Evolutionary conservation across 192 early-diverging fungal genomes (phyloP).

Genomic region (Polychytrium aggregatum): DNA sequence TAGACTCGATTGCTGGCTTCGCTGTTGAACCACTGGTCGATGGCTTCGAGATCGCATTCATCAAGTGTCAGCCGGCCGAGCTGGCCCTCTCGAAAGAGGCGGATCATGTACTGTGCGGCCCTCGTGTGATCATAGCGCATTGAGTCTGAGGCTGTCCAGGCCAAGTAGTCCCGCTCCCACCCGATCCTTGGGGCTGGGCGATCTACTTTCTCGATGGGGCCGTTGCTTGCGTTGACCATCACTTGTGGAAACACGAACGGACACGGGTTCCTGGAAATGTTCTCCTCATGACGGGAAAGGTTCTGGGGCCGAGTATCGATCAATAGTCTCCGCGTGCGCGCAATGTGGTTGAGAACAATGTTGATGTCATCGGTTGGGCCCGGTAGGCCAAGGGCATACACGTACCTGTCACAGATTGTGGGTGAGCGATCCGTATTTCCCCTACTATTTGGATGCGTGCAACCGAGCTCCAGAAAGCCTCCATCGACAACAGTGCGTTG

Average conservation of each 20-base stretch:
- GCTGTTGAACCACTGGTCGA: slow-evolving; percentile 5
- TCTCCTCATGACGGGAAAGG: neutral
- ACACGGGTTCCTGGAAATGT: neutral
- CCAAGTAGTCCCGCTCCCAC: slow-evolving; percentile 45
- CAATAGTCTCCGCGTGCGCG: slow-evolving; percentile 10
- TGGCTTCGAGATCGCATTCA: slow-evolving; percentile 31
- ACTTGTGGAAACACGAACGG: neutral
- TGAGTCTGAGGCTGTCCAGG: slow-evolving; percentile 46
- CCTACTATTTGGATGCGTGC: too few relatives aligned
- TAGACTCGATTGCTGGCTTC: too few relatives aligned
- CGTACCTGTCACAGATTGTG: slow-evolving; percentile 25
- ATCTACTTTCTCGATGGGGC: neutral
- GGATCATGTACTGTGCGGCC: slow-evolving; percentile 62
- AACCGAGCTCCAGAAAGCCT: too few relatives aligned
- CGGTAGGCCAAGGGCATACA: slow-evolving; percentile 36
- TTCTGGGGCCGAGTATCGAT: neutral
- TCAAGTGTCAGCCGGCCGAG: slow-evolving; percentile 77
- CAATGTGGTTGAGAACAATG: slow-evolving; percentile 52
- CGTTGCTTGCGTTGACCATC: neutral
- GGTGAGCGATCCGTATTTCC: neutral
- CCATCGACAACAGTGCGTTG: neutral
- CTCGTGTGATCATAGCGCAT: slow-evolving; percentile 50
- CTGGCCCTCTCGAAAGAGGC: slow-evolving; percentile 71
- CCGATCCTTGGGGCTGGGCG: slow-evolving; percentile 8
- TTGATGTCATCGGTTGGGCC: slow-evolving; percentile 62